Conservation (phyloP, 2,329 filamentous ascomycete species). For the Penicillium capsulatum region DNA sequence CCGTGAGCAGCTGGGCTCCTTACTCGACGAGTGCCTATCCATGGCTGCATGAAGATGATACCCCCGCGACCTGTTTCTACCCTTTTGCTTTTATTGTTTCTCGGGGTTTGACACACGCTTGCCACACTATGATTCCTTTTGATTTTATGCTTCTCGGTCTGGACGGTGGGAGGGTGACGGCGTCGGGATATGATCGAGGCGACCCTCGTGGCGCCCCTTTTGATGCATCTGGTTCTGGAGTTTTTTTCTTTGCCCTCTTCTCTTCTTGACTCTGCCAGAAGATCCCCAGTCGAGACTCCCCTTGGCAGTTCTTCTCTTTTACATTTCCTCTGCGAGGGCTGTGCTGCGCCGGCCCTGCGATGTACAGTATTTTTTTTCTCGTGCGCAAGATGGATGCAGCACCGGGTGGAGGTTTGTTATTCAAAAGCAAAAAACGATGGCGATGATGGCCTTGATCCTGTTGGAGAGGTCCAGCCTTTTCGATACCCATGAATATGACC, state of each 20-base stretch:
- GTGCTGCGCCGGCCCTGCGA: constrained; percentile 5
- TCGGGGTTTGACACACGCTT: constrained; percentile 8
- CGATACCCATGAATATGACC: constrained; percentile 30
- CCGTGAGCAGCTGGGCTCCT: constrained; percentile 35
- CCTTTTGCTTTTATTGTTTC: constrained; percentile 11
- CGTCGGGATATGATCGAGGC: constrained; percentile 28
- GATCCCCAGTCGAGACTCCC: constrained; percentile 9
- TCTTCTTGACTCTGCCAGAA: constrained; percentile 15
- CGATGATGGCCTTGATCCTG: constrained; percentile 10
- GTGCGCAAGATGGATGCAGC: constrained; percentile 6
- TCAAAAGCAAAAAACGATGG: constrained; percentile 13
- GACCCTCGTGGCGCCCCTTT: constrained; percentile 15
- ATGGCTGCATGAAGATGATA: constrained; percentile 36
- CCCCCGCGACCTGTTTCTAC: constrained; percentile 5
- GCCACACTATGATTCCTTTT: constrained; percentile 10
- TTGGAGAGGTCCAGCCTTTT: constrained; percentile 21
- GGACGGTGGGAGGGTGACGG: constrained; percentile 23
- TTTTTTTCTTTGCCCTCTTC: constrained; percentile 15
- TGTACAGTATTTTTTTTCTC: constrained; percentile 21
- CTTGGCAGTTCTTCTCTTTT: constrained; percentile 5
- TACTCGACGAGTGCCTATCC: constrained; percentile 42
- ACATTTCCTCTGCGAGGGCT: constrained; percentile 10
- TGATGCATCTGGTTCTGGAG: constrained; percentile 29
- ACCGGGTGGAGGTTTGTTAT: constrained; percentile 5
- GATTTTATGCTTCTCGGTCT: constrained; percentile 16